phyloP scores from a whole-genome alignment of 208 protist genomes.

The Trypanosoma conorhini region DNA sequence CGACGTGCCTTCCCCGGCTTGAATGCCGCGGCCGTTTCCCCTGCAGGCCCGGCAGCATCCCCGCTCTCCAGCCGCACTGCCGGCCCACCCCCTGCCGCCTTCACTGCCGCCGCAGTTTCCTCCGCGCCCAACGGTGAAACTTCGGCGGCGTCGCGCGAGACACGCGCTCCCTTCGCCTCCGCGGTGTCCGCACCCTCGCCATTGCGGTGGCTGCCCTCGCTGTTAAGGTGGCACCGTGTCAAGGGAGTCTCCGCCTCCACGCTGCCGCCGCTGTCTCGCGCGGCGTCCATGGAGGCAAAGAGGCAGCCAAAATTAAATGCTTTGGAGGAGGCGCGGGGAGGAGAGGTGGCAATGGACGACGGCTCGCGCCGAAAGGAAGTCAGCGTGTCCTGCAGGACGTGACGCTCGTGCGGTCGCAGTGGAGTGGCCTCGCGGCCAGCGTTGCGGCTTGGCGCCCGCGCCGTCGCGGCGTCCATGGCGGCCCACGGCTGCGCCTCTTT shows the following conservation, averaged over 20 bases:
- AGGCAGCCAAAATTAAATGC: constrained; percentile 26
- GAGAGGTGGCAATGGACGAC: background rate
- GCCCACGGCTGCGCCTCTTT: background rate
- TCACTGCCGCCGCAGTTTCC: background rate
- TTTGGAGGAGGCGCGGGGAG: background rate
- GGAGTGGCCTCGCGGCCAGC: background rate
- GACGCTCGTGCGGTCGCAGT: background rate
- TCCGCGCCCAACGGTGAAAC: background rate
- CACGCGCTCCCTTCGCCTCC: background rate
- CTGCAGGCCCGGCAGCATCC: background rate
- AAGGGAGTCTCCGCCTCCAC: background rate
- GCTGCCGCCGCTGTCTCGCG: background rate
- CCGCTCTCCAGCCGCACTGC: constrained; percentile 1
- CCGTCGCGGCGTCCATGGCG: background rate
- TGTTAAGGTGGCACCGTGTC: background rate
- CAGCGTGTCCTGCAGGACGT: background rate
- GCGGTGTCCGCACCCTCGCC: background rate
- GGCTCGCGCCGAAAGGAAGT: background rate
- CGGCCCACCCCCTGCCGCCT: background rate
- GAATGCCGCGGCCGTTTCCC: background rate
- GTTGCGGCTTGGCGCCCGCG: background rate
- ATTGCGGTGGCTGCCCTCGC: background rate
- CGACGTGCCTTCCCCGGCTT: background rate
- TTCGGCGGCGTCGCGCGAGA: background rate
- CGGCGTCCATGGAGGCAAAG: constrained; percentile 23